Evolutionary conservation across 2,329 filamentous ascomycete genomes (phyloP), one percentile per base, ranked within the genome.

Genomic region (Phyllosticta citriasiana): DNA sequence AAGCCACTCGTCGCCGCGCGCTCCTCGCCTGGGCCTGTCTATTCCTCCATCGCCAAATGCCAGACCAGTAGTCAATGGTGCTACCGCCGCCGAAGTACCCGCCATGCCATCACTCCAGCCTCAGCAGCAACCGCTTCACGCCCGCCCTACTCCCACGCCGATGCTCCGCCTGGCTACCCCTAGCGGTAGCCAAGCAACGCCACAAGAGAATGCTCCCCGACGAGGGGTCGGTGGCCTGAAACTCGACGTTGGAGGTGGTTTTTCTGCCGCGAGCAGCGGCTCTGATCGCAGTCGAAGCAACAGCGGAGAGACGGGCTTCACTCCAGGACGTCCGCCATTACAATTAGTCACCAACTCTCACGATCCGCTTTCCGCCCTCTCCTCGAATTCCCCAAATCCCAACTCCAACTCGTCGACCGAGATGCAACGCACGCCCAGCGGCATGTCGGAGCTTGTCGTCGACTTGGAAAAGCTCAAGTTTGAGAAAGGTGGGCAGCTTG

Each of bases 21-120:
- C 88, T 59, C 91, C 91, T 27, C 86, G 88, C 68, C 82, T 97
- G 62, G 93, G 91, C 53, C 84, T 97, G 61, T 89, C 92, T 54
- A 97, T 97, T 62, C 93, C 93, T 47, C 86, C 89, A 0, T 96
- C 91, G 40, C 89, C 91, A 56, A 93, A 85, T 76, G 87, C 81
- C 64, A 90, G 92, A 73, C 86, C 92, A 1, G 84, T 96, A 63
- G 83, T 94, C 57, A 83, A 82, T 66, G 80, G 79, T 66, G 74
- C 80, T 69, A 76, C 69, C 14, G 74, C 78, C 3, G 71, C 78
- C 3, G 71, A 67, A 4, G 65, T 66, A 55, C 67, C 69, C 10
- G 64, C 62, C 4, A 66, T 69, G 22, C 65, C 77, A 27, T 81
- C 86, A 55, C 87, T 89, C 25, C 78, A 85, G 25, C 40, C 59